Conservation (phyloP, 176 grass and related monocot species). For the Oryza longistaminata region DNA sequence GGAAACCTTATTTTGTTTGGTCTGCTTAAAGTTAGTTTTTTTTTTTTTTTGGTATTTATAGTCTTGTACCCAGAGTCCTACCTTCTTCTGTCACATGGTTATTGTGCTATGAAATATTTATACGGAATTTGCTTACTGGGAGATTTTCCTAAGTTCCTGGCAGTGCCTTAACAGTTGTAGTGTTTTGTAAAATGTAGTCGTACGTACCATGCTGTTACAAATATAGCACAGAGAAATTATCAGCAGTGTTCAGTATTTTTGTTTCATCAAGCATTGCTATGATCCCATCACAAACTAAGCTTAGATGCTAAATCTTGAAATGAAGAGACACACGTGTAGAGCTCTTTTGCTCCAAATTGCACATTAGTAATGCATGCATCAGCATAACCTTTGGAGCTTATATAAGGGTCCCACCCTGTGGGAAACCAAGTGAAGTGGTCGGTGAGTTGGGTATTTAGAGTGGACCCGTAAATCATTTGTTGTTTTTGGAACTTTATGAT, state of each 20-base stretch:
- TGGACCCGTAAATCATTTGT: slow-evolving; percentile 24
- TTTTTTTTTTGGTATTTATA: slow-evolving; percentile 7
- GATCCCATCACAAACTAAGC: background rate
- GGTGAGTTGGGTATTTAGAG: slow-evolving; percentile 28
- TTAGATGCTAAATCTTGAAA: slow-evolving; percentile 22
- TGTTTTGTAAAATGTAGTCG: background rate
- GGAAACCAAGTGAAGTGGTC: slow-evolving; percentile 44
- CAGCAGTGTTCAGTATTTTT: background rate
- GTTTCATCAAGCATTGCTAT: slow-evolving; percentile 4
- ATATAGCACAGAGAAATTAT: background rate
- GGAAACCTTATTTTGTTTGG: slow-evolving; percentile 24
- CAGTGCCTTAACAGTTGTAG: background rate
- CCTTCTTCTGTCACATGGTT: background rate
- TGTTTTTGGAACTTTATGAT: slow-evolving; percentile 34
- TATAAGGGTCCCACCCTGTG: slow-evolving; percentile 28
- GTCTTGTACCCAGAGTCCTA: slow-evolving; percentile 13
- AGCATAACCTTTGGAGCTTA: slow-evolving; percentile 12
- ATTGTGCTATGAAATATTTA: background rate
- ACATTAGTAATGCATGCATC: slow-evolving; percentile 29
- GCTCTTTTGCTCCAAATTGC: slow-evolving; percentile 8
- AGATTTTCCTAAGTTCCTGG: background rate
- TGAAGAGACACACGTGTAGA: slow-evolving; percentile 18
- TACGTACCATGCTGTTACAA: background rate
- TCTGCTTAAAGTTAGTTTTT: slow-evolving; percentile 14
- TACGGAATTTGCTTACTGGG: background rate